phyloP scores from a whole-genome alignment of 1,284 basidiomycete genomes.

The Sanghuangporus sanghuang region DNA sequence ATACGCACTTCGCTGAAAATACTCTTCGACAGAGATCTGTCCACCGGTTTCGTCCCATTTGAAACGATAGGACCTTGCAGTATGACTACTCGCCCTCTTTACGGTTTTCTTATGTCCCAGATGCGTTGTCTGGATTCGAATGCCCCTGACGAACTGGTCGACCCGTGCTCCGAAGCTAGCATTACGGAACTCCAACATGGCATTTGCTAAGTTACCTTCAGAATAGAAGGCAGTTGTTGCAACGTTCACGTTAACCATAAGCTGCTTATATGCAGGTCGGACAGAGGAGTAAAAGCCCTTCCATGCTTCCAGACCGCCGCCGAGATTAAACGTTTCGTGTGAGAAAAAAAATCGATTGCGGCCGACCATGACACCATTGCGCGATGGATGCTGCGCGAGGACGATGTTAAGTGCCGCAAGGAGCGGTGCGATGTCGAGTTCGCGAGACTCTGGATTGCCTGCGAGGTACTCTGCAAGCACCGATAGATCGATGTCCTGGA shows the following conservation, averaged over 20 bases:
- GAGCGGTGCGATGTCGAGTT: slow-evolving; percentile 61
- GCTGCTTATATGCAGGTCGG: slow-evolving; percentile 61
- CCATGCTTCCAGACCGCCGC: slow-evolving; percentile 63
- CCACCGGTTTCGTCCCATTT: slow-evolving; percentile 42
- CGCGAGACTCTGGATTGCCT: slow-evolving; percentile 53
- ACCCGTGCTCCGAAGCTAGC: slow-evolving; percentile 47
- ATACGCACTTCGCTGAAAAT: slow-evolving; percentile 54
- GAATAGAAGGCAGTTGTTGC: slow-evolving; percentile 74
- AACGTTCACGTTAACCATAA: slow-evolving; percentile 78
- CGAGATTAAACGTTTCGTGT: slow-evolving; percentile 40
- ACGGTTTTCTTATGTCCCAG: slow-evolving; percentile 58
- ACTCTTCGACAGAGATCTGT: slow-evolving; percentile 53
- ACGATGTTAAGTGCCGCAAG: slow-evolving; percentile 72
- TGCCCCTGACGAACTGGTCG: slow-evolving; percentile 49
- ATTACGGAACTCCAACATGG: slow-evolving; percentile 46
- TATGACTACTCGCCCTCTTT: slow-evolving; percentile 41
- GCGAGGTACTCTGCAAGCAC: slow-evolving; percentile 51
- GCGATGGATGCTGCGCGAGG: slow-evolving; percentile 52
- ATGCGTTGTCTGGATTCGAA: slow-evolving; percentile 55
- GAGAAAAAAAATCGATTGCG: slow-evolving; percentile 74
- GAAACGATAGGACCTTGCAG: slow-evolving; percentile 50
- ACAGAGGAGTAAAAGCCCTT: slow-evolving; percentile 74
- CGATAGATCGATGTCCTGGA: slow-evolving; percentile 53
- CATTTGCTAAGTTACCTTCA: slow-evolving; percentile 53
- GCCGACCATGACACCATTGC: slow-evolving; percentile 68